phyloP scores from a whole-genome alignment of 2,329 filamentous ascomycete genomes.

The Cordyceps sp. region DNA sequence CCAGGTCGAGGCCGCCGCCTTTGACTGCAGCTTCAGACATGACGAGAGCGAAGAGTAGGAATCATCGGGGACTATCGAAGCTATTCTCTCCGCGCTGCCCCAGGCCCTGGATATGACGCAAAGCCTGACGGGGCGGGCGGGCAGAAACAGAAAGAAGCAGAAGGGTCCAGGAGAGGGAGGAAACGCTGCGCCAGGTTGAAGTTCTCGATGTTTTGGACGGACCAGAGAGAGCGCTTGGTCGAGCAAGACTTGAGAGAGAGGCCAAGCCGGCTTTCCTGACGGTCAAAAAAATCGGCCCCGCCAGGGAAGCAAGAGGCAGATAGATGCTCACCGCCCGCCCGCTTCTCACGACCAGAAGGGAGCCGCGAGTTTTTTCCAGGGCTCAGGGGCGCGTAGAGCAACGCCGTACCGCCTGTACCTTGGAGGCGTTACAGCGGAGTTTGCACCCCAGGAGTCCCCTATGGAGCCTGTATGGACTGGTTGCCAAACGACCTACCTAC shows the following conservation, averaged over 20 bases:
- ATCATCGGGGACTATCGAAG: conserved; percentile 16
- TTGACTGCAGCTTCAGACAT: conserved; percentile 17
- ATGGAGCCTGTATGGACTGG: too few species aligned
- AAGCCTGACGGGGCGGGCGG: too few species aligned
- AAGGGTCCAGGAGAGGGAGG: not conserved
- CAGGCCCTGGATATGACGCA: too few species aligned
- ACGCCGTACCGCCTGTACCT: too few species aligned
- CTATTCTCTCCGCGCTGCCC: not conserved
- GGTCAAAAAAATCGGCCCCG: conserved; percentile 1
- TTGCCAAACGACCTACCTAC: too few species aligned
- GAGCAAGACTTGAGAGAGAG: not conserved
- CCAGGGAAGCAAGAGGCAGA: not conserved
- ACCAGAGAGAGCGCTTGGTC: not conserved
- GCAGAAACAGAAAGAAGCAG: not conserved
- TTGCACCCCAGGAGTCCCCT: too few species aligned
- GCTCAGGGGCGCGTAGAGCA: too few species aligned
- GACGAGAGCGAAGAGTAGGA: conserved; percentile 11
- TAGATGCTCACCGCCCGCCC: conserved; percentile 1
- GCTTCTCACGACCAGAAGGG: too few species aligned
- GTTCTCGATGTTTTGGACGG: too few species aligned
- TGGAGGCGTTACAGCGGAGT: too few species aligned
- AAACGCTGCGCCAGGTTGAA: not conserved
- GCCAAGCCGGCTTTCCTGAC: not conserved
- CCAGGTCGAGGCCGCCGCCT: conserved; percentile 27
- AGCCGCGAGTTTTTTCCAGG: too few species aligned